Evolutionary conservation across 331 rosid species (phyloP).

Genomic region (Pyracantha coccinea): DNA sequence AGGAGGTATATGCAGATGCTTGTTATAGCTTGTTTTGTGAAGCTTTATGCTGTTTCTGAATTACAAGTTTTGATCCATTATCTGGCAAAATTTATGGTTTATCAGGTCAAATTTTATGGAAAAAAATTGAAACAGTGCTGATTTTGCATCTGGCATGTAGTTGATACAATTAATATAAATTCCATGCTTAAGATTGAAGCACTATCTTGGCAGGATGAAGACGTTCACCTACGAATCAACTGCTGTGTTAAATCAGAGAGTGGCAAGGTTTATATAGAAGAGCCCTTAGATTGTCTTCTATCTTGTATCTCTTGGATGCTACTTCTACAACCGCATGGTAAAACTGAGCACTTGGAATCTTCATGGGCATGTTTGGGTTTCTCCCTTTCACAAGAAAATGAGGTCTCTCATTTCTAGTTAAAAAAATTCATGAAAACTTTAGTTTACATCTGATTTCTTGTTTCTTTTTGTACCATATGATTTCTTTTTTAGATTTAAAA

Average conservation of each 20-base stretch:
- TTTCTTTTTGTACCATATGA: neutral
- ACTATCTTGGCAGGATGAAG: constrained; percentile 17
- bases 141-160: neutral
- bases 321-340: constrained; percentile 24
- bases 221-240: constrained; percentile 18
- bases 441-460: neutral
- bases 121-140: neutral
- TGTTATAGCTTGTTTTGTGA: neutral
- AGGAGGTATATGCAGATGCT: constrained; percentile 17
- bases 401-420: constrained; percentile 11
- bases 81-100: neutral
- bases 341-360: constrained; percentile 22
- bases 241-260: constrained; percentile 26
- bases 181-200: neutral
- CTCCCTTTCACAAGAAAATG: constrained; percentile 38
- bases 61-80: neutral
- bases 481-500: neutral
- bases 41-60: neutral
- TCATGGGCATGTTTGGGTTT: constrained; percentile 34
- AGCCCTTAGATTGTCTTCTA: constrained; percentile 30
- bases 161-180: neutral
- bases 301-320: constrained; percentile 34
- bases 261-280: constrained; percentile 22
- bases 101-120: neutral
- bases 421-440: neutral